phyloP scores from a whole-genome alignment of 441 rosid genomes.

The Gossypium trilobum region DNA sequence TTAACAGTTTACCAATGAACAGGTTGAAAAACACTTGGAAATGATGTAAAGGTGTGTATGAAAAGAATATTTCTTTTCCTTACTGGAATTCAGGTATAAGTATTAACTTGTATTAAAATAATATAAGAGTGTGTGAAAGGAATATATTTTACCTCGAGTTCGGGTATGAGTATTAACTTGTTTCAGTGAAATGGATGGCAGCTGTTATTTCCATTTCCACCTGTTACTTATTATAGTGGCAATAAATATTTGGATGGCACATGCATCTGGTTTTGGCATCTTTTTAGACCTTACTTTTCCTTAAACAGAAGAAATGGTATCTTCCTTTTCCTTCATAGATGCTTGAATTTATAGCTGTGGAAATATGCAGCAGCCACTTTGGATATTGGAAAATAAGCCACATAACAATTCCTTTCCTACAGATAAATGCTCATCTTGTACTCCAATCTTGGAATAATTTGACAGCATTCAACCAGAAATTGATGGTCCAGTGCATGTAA shows the following conservation, averaged over 20 bases:
- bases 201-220: neutral
- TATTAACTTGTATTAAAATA: neutral
- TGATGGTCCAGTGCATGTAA: neutral
- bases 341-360: neutral
- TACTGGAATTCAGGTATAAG: neutral
- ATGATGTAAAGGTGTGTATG: neutral
- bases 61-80: neutral
- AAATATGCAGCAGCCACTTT: constrained; percentile 10
- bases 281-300: neutral
- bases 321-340: constrained; percentile 6
- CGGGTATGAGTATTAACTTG: neutral
- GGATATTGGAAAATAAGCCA: constrained; percentile 3
- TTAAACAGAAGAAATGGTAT: neutral
- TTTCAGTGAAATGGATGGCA: neutral
- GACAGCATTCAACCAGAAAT: neutral
- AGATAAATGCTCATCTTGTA: neutral
- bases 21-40: neutral
- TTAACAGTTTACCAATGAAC: neutral
- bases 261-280: constrained; percentile 12
- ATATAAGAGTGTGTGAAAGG: constrained; percentile 9
- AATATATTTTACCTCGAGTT: neutral
- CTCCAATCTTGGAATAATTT: neutral
- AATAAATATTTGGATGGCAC: neutral
- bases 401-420: neutral
- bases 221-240: neutral